Evolutionary conservation across 176 grass and related monocot genomes (phyloP).

Genomic region (Alloteropsis semialata): DNA sequence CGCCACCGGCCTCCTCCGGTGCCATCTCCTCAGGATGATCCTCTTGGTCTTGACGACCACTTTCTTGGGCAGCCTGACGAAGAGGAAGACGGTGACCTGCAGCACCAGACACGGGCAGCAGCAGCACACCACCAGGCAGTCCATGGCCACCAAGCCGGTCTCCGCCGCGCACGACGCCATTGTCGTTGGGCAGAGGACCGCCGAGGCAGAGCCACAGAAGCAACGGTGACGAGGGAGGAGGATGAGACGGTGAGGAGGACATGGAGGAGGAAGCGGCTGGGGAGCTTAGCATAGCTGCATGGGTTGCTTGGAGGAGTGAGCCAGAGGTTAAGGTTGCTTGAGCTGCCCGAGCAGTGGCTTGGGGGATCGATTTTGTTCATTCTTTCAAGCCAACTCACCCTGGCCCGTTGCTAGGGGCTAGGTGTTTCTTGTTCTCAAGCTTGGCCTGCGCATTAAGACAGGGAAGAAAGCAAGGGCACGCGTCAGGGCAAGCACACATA

Average conservation of each 20-base stretch:
- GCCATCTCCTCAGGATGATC: slow-evolving; percentile 63
- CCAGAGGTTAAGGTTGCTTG: slow-evolving; percentile 44
- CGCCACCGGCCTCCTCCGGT: slow-evolving; percentile 6
- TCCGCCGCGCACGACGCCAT: slow-evolving; percentile 43
- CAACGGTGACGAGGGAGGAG: not conserved
- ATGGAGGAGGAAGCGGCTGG: not conserved
- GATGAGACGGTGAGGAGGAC: not conserved
- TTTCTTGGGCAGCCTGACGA: slow-evolving; percentile 60
- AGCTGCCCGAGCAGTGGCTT: slow-evolving; percentile 41
- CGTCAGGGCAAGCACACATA: slow-evolving; percentile 27
- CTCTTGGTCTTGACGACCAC: slow-evolving; percentile 64
- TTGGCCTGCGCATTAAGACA: slow-evolving; percentile 24
- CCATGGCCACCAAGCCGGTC: slow-evolving; percentile 61
- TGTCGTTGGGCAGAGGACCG: not conserved
- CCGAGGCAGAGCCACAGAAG: not conserved
- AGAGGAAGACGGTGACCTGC: slow-evolving; percentile 89
- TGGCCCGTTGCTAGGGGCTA: slow-evolving; percentile 9
- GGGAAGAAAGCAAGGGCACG: slow-evolving; percentile 28
- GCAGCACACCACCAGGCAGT: slow-evolving; percentile 85
- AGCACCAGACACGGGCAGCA: slow-evolving; percentile 82
- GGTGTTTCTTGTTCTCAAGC: slow-evolving; percentile 37
- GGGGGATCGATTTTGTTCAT: slow-evolving; percentile 52
- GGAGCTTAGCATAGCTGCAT: slow-evolving; percentile 33
- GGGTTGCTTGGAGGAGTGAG: slow-evolving; percentile 42
- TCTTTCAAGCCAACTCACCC: slow-evolving; percentile 54